These are phyloP conservation scores for Petunia secreta DNA, from an alignment of 257 asterid genomes.

Conservation along the genomic window DNA sequence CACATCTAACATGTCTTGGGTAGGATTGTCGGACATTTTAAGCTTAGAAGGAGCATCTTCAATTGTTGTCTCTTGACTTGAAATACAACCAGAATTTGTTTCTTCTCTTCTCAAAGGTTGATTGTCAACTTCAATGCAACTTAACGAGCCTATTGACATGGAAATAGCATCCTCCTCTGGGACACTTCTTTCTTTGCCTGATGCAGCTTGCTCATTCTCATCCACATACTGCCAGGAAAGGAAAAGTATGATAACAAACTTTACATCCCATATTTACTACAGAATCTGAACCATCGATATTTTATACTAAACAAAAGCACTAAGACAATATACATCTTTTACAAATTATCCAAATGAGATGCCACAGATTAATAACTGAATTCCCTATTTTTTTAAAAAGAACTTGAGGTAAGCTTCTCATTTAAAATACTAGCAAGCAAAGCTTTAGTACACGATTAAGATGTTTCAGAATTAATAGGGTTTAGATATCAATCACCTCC, in stretches of 20 bases:
- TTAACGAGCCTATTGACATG: constrained; percentile 5
- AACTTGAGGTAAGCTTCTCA: neutral
- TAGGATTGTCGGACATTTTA: constrained; percentile 37
- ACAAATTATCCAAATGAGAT: neutral
- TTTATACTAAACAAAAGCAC: neutral
- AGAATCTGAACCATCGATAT: neutral
- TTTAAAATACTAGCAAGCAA: neutral
- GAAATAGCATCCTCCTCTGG: neutral
- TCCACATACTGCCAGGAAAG: constrained; percentile 18
- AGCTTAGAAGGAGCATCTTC: constrained; percentile 25
- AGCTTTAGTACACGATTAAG: neutral
- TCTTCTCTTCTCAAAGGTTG: constrained; percentile 12
- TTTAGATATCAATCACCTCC: constrained; percentile 40
- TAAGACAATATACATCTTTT: neutral
- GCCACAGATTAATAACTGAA: neutral
- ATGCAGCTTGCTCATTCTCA: constrained; percentile 24
- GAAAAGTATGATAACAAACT: neutral
- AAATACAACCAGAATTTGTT: neutral
- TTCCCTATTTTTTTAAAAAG: neutral
- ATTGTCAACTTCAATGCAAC: constrained; percentile 15
- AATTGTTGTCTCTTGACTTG: constrained; percentile 25
- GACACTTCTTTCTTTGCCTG: constrained; percentile 1
- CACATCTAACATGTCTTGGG: constrained; percentile 49
- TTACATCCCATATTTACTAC: neutral
- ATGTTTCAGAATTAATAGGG: neutral